Percentiles rank a stretch among this genome's conserved stretches.
Evolutionary conservation across 148 eudicot genomes (phyloP).

Genomic region (Fagopyrum esculentum): DNA sequence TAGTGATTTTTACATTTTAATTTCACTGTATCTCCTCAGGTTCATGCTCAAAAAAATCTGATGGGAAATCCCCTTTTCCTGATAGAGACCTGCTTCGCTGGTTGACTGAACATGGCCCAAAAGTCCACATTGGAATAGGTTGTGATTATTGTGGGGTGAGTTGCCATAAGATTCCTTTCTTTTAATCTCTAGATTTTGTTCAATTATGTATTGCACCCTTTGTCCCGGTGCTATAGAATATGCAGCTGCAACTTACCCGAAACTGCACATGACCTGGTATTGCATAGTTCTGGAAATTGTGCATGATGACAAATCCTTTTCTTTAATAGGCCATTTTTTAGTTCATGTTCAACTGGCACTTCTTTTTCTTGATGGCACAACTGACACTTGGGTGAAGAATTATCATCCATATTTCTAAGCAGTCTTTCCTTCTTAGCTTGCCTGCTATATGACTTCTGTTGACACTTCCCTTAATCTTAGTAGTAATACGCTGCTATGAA

Average conservation of each 20-base stretch:
- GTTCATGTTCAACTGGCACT: background rate
- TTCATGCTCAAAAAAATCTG: conserved; percentile 33
- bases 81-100: conserved; percentile 26
- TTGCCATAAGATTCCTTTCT: background rate
- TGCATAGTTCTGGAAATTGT: no score
- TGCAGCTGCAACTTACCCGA: background rate
- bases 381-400: background rate
- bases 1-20: background rate
- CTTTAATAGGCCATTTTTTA: background rate
- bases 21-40: conserved; percentile 10
- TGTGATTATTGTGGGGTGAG: conserved; percentile 85
- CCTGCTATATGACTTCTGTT: background rate
- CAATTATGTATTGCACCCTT: background rate
- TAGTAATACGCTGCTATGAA: no score
- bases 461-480: background rate
- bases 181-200: background rate
- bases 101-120: conserved; percentile 35
- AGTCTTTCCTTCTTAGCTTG: background rate
- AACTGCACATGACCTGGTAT: background rate
- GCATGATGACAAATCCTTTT: no score
- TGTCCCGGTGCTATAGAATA: background rate
- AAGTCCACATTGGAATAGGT: conserved; percentile 47
- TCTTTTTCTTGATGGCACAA: no score
- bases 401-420: background rate
- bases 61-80: conserved; percentile 20